These are phyloP conservation scores for Solanum okadae DNA, from an alignment of 257 asterid genomes.

Conservation along the genomic window DNA sequence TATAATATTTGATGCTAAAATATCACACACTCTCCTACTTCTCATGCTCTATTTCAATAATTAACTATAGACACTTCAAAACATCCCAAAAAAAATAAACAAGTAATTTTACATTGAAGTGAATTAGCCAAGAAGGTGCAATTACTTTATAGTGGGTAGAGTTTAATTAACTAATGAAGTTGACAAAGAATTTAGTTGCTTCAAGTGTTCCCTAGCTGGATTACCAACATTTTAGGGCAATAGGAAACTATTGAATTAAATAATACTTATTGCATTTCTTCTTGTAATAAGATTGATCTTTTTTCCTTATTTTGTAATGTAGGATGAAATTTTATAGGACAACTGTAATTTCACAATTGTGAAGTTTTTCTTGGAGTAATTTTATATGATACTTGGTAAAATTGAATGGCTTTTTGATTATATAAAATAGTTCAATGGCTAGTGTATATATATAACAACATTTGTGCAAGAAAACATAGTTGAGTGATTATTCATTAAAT, in stretches of 20 bases:
- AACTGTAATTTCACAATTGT: background rate
- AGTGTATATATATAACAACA: no score
- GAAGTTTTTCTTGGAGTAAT: background rate
- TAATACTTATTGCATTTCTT: background rate
- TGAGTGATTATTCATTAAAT: no score
- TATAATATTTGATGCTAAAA: no score
- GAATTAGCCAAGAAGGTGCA: background rate
- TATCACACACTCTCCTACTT: no score
- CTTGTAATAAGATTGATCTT: background rate
- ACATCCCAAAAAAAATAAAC: no score
- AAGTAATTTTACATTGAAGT: background rate
- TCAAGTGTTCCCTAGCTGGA: background rate
- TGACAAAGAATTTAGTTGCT: background rate
- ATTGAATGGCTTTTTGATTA: background rate
- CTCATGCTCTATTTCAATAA: no score
- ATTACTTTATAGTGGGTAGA: background rate
- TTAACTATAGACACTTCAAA: no score
- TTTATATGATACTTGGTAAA: background rate
- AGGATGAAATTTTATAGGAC: background rate
- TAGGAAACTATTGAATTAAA: background rate
- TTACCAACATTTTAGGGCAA: background rate
- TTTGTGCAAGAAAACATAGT: no score
- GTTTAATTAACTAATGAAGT: background rate
- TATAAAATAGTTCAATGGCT: background rate
- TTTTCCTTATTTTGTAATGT: background rate